Percentiles rank a stretch among this genome's conserved stretches.
These are phyloP conservation scores for Zygnema cylindricum DNA, from an alignment of 139 green algal genomes.

Conservation along the genomic window DNA sequence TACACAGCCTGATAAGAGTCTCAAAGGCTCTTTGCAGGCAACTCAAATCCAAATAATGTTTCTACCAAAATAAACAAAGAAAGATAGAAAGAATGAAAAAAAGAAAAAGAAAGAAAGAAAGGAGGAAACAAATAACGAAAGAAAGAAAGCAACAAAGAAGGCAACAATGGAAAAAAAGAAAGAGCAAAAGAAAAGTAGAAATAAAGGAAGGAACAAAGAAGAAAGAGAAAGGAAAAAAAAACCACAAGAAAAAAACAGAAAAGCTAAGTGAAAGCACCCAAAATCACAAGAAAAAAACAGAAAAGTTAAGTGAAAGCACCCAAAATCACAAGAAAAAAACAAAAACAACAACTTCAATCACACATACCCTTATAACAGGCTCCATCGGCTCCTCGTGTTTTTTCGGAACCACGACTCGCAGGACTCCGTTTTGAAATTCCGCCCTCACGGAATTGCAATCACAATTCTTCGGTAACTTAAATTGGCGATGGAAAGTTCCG, in stretches of 20 bases:
- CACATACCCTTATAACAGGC: neutral
- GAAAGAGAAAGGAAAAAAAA: too few relatives aligned
- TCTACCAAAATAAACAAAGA: too few relatives aligned
- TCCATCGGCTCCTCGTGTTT: neutral
- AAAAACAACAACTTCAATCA: neutral
- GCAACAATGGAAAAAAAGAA: too few relatives aligned
- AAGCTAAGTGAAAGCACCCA: neutral
- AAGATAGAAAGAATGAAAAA: too few relatives aligned
- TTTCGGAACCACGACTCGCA: neutral
- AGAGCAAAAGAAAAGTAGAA: too few relatives aligned
- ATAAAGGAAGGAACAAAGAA: too few relatives aligned
- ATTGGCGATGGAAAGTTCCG: neutral
- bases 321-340: neutral
- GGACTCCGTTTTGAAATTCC: neutral
- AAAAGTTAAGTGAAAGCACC: neutral
- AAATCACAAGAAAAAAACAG: neutral
- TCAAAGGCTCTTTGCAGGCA: too few relatives aligned
- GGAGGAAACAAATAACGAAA: too few relatives aligned
- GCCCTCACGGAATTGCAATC: neutral
- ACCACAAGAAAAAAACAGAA: neutral
- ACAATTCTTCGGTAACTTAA: neutral
- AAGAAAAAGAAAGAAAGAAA: too few relatives aligned
- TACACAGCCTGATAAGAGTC: too few relatives aligned
- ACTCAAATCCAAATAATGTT: too few relatives aligned
- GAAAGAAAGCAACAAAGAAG: too few relatives aligned